Base-by-base conservation (phyloP, 768 basidiomycete species). In the Leucocoprinus leucothites region DNA sequence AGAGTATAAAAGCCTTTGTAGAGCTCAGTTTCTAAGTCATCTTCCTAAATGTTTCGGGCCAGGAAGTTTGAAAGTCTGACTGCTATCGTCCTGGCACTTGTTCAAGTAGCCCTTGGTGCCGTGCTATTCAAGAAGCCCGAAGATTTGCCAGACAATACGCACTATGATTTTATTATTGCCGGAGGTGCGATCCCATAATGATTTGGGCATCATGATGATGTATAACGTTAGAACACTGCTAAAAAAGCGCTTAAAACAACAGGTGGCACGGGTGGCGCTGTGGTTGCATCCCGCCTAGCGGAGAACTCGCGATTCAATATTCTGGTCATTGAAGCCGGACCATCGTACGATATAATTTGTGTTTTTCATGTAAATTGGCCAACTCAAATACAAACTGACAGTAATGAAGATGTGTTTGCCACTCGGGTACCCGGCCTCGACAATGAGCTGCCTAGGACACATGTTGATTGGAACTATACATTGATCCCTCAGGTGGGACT, bases 401-500 rank as follows among this genome's bases (percentile, higher is more conserved):
- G 51, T 16, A 54, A 54, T 13, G 46, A 48, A 5, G 40, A 47
- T 9, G n/a, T 59, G 11, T 55, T 56, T 28, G 50, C 31, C 9
- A 51, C 46, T 18, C 36, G 24, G 6, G n/a, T n/a, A 13, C 50
- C 43, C 13, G 44, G 42, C 3, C 31, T 46, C 9, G 11, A 24
- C 9, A 21, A n/a, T 26, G 21, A 44, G 9, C 36, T 49, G 7
- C 38, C 53, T 38, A 38, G 46, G 13, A 56, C 60, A 2, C 43
- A 13, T 5, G 58, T 50, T 25, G 60, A 61, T 34, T 61, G 60
- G 60, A 61, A 61, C 49, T 58, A 52, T 25, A 61, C 57, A 13
- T 58, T 48, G 18, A 53, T 40, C 22, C 40, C 62, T 28, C 53
- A 51, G 31, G 31, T 48, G 9, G 44, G 48, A 19, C 24, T 53